phyloP scores from a whole-genome alignment of 352 stramenopile genomes.

The Thalassiosira mediterranea region DNA sequence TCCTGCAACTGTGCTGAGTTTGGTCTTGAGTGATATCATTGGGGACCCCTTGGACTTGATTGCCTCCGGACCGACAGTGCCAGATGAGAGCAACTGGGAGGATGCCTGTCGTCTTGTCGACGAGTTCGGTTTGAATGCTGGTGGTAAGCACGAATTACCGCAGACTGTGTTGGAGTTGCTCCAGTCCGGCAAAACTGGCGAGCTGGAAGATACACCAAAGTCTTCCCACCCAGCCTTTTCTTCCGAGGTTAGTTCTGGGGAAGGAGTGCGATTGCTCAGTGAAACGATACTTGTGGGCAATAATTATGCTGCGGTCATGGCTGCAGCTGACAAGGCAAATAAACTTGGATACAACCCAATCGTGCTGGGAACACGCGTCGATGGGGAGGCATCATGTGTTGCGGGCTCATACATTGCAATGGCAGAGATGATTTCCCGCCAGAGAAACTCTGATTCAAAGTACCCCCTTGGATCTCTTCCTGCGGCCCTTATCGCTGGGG shows the following conservation, averaged over 20 bases:
- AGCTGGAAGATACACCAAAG: slow-evolving; percentile 60
- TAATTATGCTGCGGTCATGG: slow-evolving; percentile 71
- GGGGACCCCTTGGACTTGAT: slow-evolving; percentile 83
- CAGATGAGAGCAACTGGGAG: slow-evolving; percentile 53
- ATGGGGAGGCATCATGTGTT: slow-evolving; percentile 75
- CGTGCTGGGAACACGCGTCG: slow-evolving; percentile 71
- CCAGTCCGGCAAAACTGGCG: slow-evolving; percentile 25
- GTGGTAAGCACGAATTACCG: slow-evolving; percentile 57
- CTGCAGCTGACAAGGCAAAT: slow-evolving; percentile 66
- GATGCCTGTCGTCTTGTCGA: slow-evolving; percentile 66
- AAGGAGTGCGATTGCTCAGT: too few species aligned
- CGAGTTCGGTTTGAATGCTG: slow-evolving; percentile 42
- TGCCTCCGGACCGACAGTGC: slow-evolving; percentile 77
- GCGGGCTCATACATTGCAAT: slow-evolving; percentile 70
- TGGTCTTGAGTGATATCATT: slow-evolving; percentile 76
- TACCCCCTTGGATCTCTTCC: slow-evolving; percentile 52
- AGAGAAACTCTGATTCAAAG: slow-evolving; percentile 28
- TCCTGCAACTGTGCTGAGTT: slow-evolving; percentile 56
- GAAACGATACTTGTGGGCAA: slow-evolving; percentile 78
- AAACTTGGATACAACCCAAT: slow-evolving; percentile 71
- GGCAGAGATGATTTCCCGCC: slow-evolving; percentile 60
- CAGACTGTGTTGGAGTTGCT: slow-evolving; percentile 57
- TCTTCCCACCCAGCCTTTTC: slow-evolving; percentile 59
- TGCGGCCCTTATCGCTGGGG: slow-evolving; percentile 72
- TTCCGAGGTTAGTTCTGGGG: background rate